Conservation (phyloP, 2,329 filamentous ascomycete genomes). For the Penicillium concentricum region DNA sequence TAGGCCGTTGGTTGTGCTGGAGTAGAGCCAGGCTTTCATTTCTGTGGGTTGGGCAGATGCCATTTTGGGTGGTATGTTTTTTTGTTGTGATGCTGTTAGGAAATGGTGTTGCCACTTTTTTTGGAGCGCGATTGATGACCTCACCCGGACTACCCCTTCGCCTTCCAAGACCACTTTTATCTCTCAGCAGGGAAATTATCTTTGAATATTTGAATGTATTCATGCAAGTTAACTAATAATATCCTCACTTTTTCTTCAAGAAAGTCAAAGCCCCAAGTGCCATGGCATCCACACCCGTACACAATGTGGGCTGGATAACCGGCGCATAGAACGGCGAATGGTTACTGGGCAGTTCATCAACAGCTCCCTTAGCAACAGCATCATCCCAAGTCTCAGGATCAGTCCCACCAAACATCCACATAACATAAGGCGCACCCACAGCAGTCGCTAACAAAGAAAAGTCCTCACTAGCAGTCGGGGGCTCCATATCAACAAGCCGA, state of each 20-base stretch:
- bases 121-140: neutral
- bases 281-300: slow-evolving; percentile 52
- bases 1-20: slow-evolving; percentile 45
- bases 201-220: neutral
- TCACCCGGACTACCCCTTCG: neutral
- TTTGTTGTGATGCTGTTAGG: neutral
- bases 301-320: slow-evolving; percentile 56
- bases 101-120: neutral
- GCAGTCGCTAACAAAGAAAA: slow-evolving; percentile 55
- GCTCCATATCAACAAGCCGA: slow-evolving; percentile 39
- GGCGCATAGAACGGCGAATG: slow-evolving; percentile 60
- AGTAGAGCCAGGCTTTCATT: slow-evolving; percentile 61
- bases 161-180: neutral
- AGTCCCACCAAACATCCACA: slow-evolving; percentile 57
- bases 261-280: slow-evolving; percentile 50
- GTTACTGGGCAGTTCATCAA: slow-evolving; percentile 55
- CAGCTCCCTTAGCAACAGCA: slow-evolving; percentile 45
- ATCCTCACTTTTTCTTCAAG: slow-evolving; percentile 9
- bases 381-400: slow-evolving; percentile 51
- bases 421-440: slow-evolving; percentile 51
- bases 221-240: too few species aligned
- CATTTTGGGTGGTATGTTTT: neutral
- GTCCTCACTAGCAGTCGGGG: slow-evolving; percentile 55
- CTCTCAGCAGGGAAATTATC: neutral
- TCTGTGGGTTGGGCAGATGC: slow-evolving; percentile 23